Base-by-base conservation (phyloP, 768 basidiomycete species). In the Kwoniella sp. region DNA sequence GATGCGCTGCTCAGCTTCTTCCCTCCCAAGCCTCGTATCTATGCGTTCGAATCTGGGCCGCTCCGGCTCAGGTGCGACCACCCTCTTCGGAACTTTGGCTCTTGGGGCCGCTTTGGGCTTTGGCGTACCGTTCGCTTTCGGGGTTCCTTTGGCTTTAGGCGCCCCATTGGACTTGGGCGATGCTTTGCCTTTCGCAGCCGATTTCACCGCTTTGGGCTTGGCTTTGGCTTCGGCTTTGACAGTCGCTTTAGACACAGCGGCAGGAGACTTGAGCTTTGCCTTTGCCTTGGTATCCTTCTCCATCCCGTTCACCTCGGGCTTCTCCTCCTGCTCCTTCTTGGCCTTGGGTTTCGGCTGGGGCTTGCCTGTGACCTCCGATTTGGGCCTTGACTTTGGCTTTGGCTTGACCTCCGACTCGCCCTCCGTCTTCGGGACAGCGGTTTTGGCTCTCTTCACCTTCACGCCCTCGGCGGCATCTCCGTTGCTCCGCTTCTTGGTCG, bases 1-100 rank as follows among this genome's bases (percentile, higher is more conserved):
- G 3, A 65, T 65, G 15, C 63, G 33, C 22, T 62, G 60, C 49
- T 62, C 63, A 2, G 44, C 63, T 37, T 63, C 63, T 25, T 53
- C 54, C 25, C 20, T 50, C 23, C 49, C 46, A 19, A 63, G 48
- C 20, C 32, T 53, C 12, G 63, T 67, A 38, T 59, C 55, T 5
- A 68, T 53, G 22, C 55, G 59, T 34, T 68, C 61, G 42, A 63
- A 68, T 4, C 53, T 46, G 9, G 66, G 66, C 15, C 60, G 53
- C 14, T 62, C 50, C 29, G 48, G 48, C 23, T 40, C 39, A n/a
- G 39, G 22, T 17, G 26, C 37, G 32, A 31, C 23, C 23, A 40
- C 27, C 39, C 56, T 60, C 22, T 23, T 33, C n/a, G 34, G 44
- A 26, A 41, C 32, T 27, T 53, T 48, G n/a, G 31, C 39, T 41